Evolutionary conservation across 2,329 filamentous ascomycete species (phyloP), one percentile per base, ranked within the genome.

Genomic region (Plectosphaerella cucumerina): DNA sequence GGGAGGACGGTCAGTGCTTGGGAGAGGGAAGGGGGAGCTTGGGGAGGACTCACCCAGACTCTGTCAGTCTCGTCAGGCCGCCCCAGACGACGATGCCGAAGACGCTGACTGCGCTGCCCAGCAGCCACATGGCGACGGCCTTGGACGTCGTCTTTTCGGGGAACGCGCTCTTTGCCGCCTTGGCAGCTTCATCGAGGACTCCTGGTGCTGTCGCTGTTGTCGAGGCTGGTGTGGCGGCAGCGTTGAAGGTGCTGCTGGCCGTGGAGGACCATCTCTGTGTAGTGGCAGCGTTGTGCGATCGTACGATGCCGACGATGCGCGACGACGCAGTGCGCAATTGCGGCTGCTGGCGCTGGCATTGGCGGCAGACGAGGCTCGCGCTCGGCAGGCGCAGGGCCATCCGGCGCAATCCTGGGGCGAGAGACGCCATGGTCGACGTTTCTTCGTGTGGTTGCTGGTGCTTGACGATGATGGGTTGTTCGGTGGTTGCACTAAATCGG

Each of bases 1-100:
- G 12, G n/a, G 26, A 44, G 31, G n/a, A n/a, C 23, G 9, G 12
- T 22, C n/a, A n/a, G 18, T 8, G 18, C 10, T 39, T 4, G 8
- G 4, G 35, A 6, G 5, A 18, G 39, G 26, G 15, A 6, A 10
- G n/a, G 22, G 14, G 11, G 23, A 49, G 33, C 8, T 23, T 11
- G 33, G 42, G 14, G 47, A 39, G 18, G 22, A 56, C 75, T 58
- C 80, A 96, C 91, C 91, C 94, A 59, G 94, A 99, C 72, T 99
- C 94, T 4, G 94, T 99, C 59, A 99, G 77, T 53, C 94, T 80
- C 26, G 94, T 99, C 60, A 99, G 77, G 6, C 94, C 94, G 52
- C 94, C 94, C 69, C 95, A 96, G 43, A 99, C 83, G 48, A 99
- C 92, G 62, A 99, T 96, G 53, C 94, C 94, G 70, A 97, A 99